Evolutionary conservation across 2,329 filamentous ascomycete genomes (phyloP), one percentile per base, ranked within the genome.

Genomic region (Aspergillus neotritici): DNA sequence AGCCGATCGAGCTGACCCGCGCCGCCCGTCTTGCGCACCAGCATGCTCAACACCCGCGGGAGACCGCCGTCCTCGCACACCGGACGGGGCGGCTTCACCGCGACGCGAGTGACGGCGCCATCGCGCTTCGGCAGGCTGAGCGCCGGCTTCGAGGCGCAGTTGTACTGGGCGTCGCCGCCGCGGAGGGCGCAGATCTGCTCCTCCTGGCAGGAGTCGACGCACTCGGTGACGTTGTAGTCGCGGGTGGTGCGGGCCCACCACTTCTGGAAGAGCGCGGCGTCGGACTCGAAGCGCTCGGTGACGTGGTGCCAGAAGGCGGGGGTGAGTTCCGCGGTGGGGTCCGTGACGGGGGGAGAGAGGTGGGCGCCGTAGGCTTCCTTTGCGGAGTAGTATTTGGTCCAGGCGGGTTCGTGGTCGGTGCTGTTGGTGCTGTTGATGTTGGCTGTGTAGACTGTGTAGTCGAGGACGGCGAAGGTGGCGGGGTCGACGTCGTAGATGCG

Each of bases 251-350:
- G 66, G 0, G 63, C 56, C 37, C 71, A 67, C 55, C 72, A 81
- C 3, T 59, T 63, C 12, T 70, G 61, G 51, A 80, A 80, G 1
- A 67, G 57, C 0, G 54, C 47, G 2, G 67, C 50, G 42, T 77
- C 58, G 4, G 45, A 51, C 47, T 76, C 71, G 37, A 81, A 71
- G 3, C 64, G 56, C 1, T 62, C 63, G 1, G 78, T 80, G 14
- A 80, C 65, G 49, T 76, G 72, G 56, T 80, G 78, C 78, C 78
- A 82, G 59, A 80, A 80, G 1, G 71, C 72, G 0, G 77, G 73
- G 1, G 73, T 76, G 29, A 83, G 69, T 50, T 81, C 70, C 5
- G 57, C 55, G 1, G 49, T 38, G 0, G 59, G 61, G 4, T 66
- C 65, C 8, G 58, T 60, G 13, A 73, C 50, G 1, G 73, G 68